Percentiles rank a stretch among this genome's conserved stretches.
Conservation (phyloP, 192 early-diverging fungal genomes). For the Geranomyces variabilis region DNA sequence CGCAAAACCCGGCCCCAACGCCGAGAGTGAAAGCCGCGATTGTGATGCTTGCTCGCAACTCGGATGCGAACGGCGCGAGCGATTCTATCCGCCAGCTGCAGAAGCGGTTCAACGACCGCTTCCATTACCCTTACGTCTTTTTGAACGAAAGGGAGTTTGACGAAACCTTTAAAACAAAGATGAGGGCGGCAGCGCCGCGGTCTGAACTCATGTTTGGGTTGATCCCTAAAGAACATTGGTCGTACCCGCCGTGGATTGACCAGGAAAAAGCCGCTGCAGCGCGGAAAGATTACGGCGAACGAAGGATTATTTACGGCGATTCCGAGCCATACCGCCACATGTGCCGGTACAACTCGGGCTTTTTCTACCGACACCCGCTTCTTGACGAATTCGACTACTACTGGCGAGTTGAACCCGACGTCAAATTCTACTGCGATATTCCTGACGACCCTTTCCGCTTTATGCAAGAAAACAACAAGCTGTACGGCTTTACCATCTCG, state of each 20-base stretch:
- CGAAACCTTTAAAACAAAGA: conserved; percentile 58
- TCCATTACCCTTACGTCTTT: conserved; percentile 84
- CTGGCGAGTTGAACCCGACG: conserved; percentile 85
- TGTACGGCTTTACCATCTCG: conserved; percentile 80
- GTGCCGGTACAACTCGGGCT: conserved; percentile 82
- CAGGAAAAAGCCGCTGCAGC: conserved; percentile 61
- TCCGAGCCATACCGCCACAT: conserved; percentile 84
- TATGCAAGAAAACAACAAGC: conserved; percentile 73
- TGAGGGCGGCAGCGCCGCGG: conserved; percentile 16
- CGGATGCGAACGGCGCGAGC: conserved; percentile 66
- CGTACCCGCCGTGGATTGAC: conserved; percentile 73
- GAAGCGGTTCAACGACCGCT: conserved; percentile 70
- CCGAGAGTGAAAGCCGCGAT: conserved; percentile 66
- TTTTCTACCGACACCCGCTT: conserved; percentile 71
- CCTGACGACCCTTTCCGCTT: conserved; percentile 78
- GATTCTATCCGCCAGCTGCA: conserved; percentile 73
- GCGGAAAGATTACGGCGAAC: conserved; percentile 56
- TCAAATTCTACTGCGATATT: conserved; percentile 79
- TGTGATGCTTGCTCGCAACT: conserved; percentile 74
- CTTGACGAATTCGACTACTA: conserved; percentile 76
- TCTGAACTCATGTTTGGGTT: conserved; percentile 58
- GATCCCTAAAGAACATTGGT: conserved; percentile 74
- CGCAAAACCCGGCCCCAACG: not conserved
- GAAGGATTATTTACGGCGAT: conserved; percentile 71
- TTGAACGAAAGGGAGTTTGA: conserved; percentile 79